Evolutionary conservation across 2,329 filamentous ascomycete species (phyloP), one percentile per base, ranked within the genome.

Genomic region (Diaporthe amygdali): DNA sequence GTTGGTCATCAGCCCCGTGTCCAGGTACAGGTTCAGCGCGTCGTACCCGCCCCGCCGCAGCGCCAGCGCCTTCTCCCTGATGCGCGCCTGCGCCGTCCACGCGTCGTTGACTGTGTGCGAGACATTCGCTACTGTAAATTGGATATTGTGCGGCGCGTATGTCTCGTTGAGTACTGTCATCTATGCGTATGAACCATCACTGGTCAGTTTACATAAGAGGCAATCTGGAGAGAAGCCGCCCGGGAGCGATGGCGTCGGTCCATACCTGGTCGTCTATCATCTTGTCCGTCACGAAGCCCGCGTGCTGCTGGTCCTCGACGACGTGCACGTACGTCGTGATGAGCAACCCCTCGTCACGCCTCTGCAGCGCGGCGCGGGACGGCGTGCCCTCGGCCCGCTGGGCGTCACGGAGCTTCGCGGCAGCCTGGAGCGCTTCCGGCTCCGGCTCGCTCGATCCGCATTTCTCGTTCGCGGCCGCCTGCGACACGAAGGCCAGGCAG

Each of bases 321-420:
- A 63, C 56, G 39, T 63, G 56, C 39, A 47, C 56, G 39, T 34
- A 34, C 56, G 56, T 47, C 41, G 56, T 63, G 56, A 63, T 63
- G 20, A 63, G 56, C 41, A 63, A 27, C 17, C 27, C 27, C 27
- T 47, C 59, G 20, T 34, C 41, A 5, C 39, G 39, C 39, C 37
- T 47, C 25, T 5, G 39, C 12, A 46, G 39, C 39, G 39, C 20
- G 27, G 12, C n/a, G n/a, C n/a, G n/a, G n/a, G n/a, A n/a, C n/a
- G n/a, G n/a, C n/a, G n/a, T 15, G 22, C 55, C 56, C 55, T 44
- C 37, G 55, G 55, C 55, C 17, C 37, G 55, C 55, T 61, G 55
- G 17, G 55, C 39, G 2, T 44, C 37, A 9, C 55, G 55, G 55
- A 61, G 55, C 39, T 25, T 46, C 17, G 56, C 10, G 9, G 39